Evolutionary conservation across 164 flowering plant genomes (phyloP), one percentile per base, ranked within the genome.

Genomic region (Magnolia kwangsiensis): DNA sequence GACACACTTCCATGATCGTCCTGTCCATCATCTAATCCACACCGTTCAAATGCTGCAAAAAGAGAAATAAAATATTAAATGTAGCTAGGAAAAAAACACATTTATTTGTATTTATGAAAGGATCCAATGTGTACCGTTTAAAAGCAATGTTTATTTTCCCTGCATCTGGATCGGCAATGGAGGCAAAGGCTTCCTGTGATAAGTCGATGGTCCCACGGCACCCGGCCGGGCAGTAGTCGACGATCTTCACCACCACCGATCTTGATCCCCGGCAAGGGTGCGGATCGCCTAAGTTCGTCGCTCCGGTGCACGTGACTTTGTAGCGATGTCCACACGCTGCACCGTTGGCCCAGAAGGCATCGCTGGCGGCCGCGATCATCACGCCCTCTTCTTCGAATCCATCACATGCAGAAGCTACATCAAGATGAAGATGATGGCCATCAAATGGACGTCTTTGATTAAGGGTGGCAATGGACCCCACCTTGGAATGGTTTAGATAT

Each of bases 111-210:
- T 37, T 37, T 37, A 37, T 37, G 45, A 37, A 37, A 37, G 45
- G 45, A 37, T 37, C 45, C 45, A 37, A 37, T 37, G 67, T 6
- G 6, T 55, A 61, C 64, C 65, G 24, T 23, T 78, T 63, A 63
- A 59, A 76, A 29, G 79, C 61, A 9, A 83, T 80, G 5, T 55
- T 74, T 50, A 80, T 80, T 9, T 37, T 74, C 29, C 86, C 83
- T 5, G 83, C 77, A 50, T 76, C 69, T 20, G 83, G 80, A 68
- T 84, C 67, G 0, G 86, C 86, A 59, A 84, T 84, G 72, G 73
- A 31, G 16, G 81, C 79, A 69, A 85, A 85, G 14, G 87, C 85
- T 72, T 85, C 84, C 37, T 78, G 78, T 0, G 87, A 85, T 64
- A 82, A 63, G 69, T 85, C 87, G 45, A 85, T 73, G 24, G 85